Percentiles rank a stretch among this genome's conserved stretches.
Evolutionary conservation across 352 stramenopile genomes (phyloP).

Genomic region (Globisporangium acanthophoron): DNA sequence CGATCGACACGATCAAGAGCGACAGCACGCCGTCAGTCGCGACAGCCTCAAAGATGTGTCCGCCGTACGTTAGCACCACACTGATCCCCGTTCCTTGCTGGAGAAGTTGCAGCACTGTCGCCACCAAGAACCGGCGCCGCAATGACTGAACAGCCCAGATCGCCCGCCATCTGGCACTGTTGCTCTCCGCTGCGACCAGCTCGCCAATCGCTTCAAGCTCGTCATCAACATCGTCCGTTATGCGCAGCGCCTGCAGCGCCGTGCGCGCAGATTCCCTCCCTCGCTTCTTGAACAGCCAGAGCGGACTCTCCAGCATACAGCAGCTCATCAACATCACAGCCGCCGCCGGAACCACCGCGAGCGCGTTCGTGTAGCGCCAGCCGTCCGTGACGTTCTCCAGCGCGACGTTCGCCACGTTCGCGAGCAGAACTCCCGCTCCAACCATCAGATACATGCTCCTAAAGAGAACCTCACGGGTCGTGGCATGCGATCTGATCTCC

Average conservation of each 20-base stretch:
- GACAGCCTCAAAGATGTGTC: conserved; percentile 28
- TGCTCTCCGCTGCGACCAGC: conserved; percentile 27
- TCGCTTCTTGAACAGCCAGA: conserved; percentile 43
- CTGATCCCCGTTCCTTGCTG: conserved; percentile 43
- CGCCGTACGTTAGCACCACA: conserved; percentile 27
- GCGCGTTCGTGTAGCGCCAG: conserved; percentile 29
- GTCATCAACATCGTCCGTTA: conserved; percentile 20
- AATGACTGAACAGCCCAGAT: conserved; percentile 18
- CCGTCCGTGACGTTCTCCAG: conserved; percentile 18
- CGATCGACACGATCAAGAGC: conserved; percentile 3
- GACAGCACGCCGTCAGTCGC: conserved; percentile 24
- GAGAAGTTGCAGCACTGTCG: conserved; percentile 29
- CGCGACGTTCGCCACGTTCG: conserved; percentile 29
- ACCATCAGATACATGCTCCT: conserved; percentile 43
- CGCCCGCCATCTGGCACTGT: conserved; percentile 21
- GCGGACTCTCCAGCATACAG: conserved; percentile 42
- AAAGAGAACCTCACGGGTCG: conserved; percentile 30
- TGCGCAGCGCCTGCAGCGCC: conserved; percentile 23
- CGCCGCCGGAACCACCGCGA: conserved; percentile 24
- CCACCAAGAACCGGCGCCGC: conserved; percentile 24
- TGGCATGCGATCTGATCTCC: conserved; percentile 38
- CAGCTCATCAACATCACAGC: conserved; percentile 41
- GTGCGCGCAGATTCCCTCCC: conserved; percentile 21
- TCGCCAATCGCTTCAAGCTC: conserved; percentile 45
- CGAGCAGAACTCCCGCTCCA: conserved; percentile 30